Evolutionary conservation across 2,329 filamentous ascomycete species (phyloP).

Genomic region (Venturia nashicola): DNA sequence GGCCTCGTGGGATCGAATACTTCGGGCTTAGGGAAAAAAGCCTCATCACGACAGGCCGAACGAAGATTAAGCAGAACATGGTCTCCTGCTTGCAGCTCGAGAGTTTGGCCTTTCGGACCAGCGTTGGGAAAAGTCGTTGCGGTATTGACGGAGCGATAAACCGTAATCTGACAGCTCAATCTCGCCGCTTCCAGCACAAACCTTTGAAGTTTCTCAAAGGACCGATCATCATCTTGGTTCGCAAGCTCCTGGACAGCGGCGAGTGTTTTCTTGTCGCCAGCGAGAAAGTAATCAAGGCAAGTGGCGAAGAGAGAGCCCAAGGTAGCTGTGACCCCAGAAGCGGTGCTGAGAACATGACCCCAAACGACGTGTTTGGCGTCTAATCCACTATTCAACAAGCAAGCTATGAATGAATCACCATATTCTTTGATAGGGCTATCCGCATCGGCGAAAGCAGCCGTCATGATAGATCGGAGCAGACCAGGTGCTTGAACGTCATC

Average conservation of each 20-base stretch:
- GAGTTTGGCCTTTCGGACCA: slow-evolving; percentile 19
- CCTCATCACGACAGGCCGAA: slow-evolving; percentile 31
- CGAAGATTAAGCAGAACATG: slow-evolving; percentile 54
- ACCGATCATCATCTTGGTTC: slow-evolving; percentile 37
- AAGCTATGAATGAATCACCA: slow-evolving; percentile 53
- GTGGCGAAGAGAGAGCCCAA: slow-evolving; percentile 63
- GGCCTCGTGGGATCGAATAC: slow-evolving; percentile 52
- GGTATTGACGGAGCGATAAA: slow-evolving; percentile 44
- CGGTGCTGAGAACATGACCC: slow-evolving; percentile 57
- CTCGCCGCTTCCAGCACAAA: slow-evolving; percentile 64
- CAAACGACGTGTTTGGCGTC: slow-evolving; percentile 55
- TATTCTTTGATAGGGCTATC: slow-evolving; percentile 45
- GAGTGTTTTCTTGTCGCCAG: slow-evolving; percentile 13
- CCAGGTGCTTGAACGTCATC: slow-evolving; percentile 46
- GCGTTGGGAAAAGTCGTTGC: slow-evolving; percentile 36
- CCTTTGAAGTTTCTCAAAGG: slow-evolving; percentile 51
- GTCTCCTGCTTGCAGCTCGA: slow-evolving; percentile 43
- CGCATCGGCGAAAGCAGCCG: slow-evolving; percentile 32
- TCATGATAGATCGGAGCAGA: slow-evolving; percentile 30
- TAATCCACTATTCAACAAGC: slow-evolving; percentile 50
- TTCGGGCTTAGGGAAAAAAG: slow-evolving; percentile 48
- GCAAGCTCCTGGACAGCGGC: slow-evolving; percentile 48
- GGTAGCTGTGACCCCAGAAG: slow-evolving; percentile 54
- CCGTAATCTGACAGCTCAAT: slow-evolving; percentile 49
- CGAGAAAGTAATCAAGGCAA: slow-evolving; percentile 60